A percentile compares a stretch with the other conserved stretches of the same genome.
These are phyloP conservation scores for Rhodotorula diobovata DNA, from an alignment of 768 basidiomycete species.

Conservation along the genomic window DNA sequence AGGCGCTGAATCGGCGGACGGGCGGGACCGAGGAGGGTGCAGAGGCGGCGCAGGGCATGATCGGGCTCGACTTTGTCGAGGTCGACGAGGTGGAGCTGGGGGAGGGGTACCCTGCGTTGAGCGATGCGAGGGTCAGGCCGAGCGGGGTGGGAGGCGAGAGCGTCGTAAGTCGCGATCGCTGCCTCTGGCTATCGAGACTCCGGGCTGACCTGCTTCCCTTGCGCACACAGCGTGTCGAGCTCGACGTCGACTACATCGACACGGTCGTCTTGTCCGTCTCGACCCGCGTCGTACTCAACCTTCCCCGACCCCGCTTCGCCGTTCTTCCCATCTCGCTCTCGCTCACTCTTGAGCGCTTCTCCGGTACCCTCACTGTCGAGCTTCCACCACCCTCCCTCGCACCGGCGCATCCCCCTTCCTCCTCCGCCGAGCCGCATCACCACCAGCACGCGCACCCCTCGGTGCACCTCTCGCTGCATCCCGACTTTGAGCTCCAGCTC, in stretches of 20 bases:
- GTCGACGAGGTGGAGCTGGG: slow-evolving; percentile 44
- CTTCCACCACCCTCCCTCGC: slow-evolving; percentile 51
- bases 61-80: slow-evolving; percentile 44
- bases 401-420: neutral
- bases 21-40: slow-evolving; percentile 7
- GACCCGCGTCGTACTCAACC: slow-evolving; percentile 51
- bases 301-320: slow-evolving; percentile 52
- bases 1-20: slow-evolving; percentile 47
- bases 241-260: slow-evolving; percentile 80
- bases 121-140: slow-evolving; percentile 61
- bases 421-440: neutral
- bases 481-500: slow-evolving; percentile 79
- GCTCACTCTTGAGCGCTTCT: slow-evolving; percentile 77
- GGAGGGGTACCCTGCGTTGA: slow-evolving; percentile 63
- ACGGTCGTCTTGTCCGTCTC: slow-evolving; percentile 61
- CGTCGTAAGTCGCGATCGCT: slow-evolving; percentile 40
- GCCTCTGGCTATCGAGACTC: too few species aligned
- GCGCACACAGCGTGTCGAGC: slow-evolving; percentile 62
- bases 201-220: neutral
- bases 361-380: slow-evolving; percentile 68
- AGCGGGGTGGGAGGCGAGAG: slow-evolving; percentile 49
- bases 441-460: slow-evolving; percentile 52
- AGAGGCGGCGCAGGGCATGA: slow-evolving; percentile 37
- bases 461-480: slow-evolving; percentile 70
- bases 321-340: slow-evolving; percentile 64